Percentiles rank a stretch among this genome's conserved stretches.
phyloP scores from a whole-genome alignment of 768 basidiomycete genomes.

The Rhodosporidiobolus odoratus region DNA sequence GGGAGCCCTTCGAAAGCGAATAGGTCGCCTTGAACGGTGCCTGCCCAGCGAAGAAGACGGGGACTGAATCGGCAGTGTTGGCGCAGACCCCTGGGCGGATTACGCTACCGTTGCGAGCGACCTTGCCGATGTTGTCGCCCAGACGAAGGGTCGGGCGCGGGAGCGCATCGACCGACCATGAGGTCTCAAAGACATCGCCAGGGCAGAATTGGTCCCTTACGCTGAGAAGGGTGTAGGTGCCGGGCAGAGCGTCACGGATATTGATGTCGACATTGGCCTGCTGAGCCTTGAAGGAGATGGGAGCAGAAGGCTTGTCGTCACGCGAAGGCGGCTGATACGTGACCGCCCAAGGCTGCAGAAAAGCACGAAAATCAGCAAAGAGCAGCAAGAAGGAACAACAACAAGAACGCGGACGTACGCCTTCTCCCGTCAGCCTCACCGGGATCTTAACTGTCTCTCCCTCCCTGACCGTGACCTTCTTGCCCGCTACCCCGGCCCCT shows the following conservation, averaged over 20 bases:
- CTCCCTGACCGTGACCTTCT: constrained; percentile 65
- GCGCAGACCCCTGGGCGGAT: constrained; percentile 25
- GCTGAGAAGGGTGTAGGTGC: constrained; percentile 48
- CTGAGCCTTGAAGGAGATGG: constrained; percentile 1
- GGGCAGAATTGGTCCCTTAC: constrained; percentile 80
- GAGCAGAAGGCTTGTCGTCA: background rate
- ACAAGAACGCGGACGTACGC: constrained; percentile 54
- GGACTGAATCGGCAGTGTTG: constrained; percentile 14
- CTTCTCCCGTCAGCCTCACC: constrained; percentile 81
- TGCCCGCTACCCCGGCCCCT: constrained; percentile 48
- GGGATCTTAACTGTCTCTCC: constrained; percentile 68
- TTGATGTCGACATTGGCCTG: constrained; percentile 30
- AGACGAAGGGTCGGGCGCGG: constrained; percentile 70
- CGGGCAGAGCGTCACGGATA: constrained; percentile 36
- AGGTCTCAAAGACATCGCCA: constrained; percentile 60
- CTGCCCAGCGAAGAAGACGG: constrained; percentile 22
- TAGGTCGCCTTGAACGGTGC: constrained; percentile 38
- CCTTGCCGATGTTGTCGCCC: constrained; percentile 45
- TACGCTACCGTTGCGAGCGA: constrained; percentile 22
- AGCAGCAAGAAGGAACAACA: background rate
- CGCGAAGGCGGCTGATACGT: constrained; percentile 55
- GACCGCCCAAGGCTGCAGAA: constrained; percentile 74
- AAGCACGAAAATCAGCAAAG: background rate
- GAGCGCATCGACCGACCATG: constrained; percentile 71
- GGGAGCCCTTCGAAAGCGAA: constrained; percentile 23